These are phyloP conservation scores for Mortierella sp. DNA, from an alignment of 371 early-diverging fungal genomes.

Conservation along the genomic window DNA sequence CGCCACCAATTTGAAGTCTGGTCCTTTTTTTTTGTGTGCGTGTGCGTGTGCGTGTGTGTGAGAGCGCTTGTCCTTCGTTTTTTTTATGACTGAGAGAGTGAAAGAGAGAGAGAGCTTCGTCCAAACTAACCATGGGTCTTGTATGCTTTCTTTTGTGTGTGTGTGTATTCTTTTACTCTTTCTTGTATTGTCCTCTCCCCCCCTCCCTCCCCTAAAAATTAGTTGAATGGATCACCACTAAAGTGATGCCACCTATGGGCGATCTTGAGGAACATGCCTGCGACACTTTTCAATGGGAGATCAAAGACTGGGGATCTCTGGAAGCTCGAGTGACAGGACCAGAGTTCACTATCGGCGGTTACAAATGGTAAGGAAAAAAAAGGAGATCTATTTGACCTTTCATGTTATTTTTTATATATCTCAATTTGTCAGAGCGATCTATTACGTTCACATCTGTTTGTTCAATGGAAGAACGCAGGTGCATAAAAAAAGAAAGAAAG, in stretches of 20 bases:
- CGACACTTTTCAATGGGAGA: slow-evolving; percentile 61
- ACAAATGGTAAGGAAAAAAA: slow-evolving; percentile 57
- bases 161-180: background rate
- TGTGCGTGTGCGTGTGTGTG: too few relatives aligned
- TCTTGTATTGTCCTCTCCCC: background rate
- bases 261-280: slow-evolving; percentile 54
- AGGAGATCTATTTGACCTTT: too few relatives aligned
- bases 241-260: slow-evolving; percentile 23
- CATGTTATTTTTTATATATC: too few relatives aligned
- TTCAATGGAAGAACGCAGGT: too few relatives aligned
- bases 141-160: too few relatives aligned
- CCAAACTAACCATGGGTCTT: too few relatives aligned
- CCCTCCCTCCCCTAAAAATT: background rate
- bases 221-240: slow-evolving; percentile 6
- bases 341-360: slow-evolving; percentile 62
- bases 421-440: background rate
- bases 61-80: too few relatives aligned
- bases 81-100: too few relatives aligned
- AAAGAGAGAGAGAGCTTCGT: background rate
- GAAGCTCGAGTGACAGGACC: slow-evolving; percentile 59
- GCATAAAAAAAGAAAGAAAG: too few relatives aligned
- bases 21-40: too few relatives aligned
- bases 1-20: too few relatives aligned
- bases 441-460: background rate
- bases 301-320: slow-evolving; percentile 59